Conservation (phyloP, 148 eudicot genomes). For the Dysphania ambrosioides region DNA sequence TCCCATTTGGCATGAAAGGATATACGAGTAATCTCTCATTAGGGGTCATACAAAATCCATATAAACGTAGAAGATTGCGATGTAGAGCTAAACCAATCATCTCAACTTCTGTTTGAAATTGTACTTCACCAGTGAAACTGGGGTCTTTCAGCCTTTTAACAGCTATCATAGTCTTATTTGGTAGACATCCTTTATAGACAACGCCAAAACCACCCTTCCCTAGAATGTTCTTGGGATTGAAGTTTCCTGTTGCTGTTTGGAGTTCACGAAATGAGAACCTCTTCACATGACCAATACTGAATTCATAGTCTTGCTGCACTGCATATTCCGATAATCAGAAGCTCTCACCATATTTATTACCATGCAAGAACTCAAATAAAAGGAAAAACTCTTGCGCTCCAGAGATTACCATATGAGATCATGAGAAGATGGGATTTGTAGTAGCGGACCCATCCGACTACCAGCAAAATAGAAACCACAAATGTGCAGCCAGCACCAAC, state of each 20-base stretch:
- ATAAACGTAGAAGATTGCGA: slow-evolving; percentile 70
- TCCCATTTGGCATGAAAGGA: slow-evolving; percentile 94
- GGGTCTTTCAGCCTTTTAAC: slow-evolving; percentile 92
- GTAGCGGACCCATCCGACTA: slow-evolving; percentile 64
- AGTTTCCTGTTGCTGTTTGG: slow-evolving; percentile 71
- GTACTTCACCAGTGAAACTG: slow-evolving; percentile 78
- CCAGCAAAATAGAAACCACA: slow-evolving; percentile 48
- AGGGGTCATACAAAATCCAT: slow-evolving; percentile 85
- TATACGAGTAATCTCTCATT: slow-evolving; percentile 79
- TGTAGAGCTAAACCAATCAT: slow-evolving; percentile 95
- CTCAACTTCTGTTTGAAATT: slow-evolving; percentile 96
- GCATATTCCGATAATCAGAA: slow-evolving; percentile 34
- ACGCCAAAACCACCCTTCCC: slow-evolving; percentile 94
- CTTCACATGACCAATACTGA: slow-evolving; percentile 61
- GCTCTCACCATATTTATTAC: background rate
- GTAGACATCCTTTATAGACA: slow-evolving; percentile 80
- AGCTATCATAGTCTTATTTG: slow-evolving; percentile 68
- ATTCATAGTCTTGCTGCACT: slow-evolving; percentile 89
- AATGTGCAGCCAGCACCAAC: slow-evolving; percentile 63
- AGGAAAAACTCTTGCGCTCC: background rate
- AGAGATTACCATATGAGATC: slow-evolving; percentile 60
- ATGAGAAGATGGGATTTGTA: slow-evolving; percentile 54
- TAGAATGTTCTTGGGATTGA: slow-evolving; percentile 63
- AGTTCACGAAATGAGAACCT: slow-evolving; percentile 86
- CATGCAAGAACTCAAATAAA: slow-evolving; percentile 6